Evolutionary conservation across 352 stramenopile species (phyloP).

Genomic region (Globisporangium orthogonon): DNA sequence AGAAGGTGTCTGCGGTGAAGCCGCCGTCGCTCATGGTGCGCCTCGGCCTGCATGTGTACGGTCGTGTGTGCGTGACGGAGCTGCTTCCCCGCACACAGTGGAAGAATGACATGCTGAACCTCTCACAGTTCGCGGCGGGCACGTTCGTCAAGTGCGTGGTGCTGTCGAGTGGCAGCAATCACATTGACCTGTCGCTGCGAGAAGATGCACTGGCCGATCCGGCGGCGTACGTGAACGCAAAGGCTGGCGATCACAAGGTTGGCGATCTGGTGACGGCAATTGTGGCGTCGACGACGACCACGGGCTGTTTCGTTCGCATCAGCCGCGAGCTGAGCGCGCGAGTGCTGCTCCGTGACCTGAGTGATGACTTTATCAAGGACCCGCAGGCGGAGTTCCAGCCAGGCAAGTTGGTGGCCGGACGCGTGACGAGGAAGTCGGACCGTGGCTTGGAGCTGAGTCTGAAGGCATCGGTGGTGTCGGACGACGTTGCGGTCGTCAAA

Average conservation of each 20-base stretch:
- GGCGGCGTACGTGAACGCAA: constrained; percentile 44
- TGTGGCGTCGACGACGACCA: constrained; percentile 88
- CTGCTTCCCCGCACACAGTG: constrained; percentile 47
- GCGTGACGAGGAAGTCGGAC: constrained; percentile 87
- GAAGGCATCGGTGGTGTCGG: constrained; percentile 91
- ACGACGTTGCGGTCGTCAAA: constrained; percentile 77
- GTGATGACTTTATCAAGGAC: constrained; percentile 93
- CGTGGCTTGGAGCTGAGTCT: constrained; percentile 90
- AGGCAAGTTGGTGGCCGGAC: constrained; percentile 92
- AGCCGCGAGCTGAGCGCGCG: constrained; percentile 82
- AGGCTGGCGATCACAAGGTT: constrained; percentile 28
- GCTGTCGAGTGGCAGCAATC: constrained; percentile 30
- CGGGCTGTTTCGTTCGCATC: constrained; percentile 93
- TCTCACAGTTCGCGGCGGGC: constrained; percentile 56
- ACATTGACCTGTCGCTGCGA: constrained; percentile 78
- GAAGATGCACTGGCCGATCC: constrained; percentile 47
- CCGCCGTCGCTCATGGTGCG: constrained; percentile 85
- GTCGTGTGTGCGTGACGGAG: constrained; percentile 80
- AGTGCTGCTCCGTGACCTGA: constrained; percentile 94
- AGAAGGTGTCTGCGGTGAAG: constrained; percentile 65
- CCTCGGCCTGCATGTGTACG: constrained; percentile 63
- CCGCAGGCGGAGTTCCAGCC: constrained; percentile 83
- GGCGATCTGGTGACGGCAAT: constrained; percentile 89
- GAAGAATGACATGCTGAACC: constrained; percentile 63
- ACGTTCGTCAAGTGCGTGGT: constrained; percentile 75